Evolutionary conservation across 495 filamentous ascomycete species (phyloP), one percentile per base, ranked within the genome.

Genomic region (Talaromyces wortmannii): DNA sequence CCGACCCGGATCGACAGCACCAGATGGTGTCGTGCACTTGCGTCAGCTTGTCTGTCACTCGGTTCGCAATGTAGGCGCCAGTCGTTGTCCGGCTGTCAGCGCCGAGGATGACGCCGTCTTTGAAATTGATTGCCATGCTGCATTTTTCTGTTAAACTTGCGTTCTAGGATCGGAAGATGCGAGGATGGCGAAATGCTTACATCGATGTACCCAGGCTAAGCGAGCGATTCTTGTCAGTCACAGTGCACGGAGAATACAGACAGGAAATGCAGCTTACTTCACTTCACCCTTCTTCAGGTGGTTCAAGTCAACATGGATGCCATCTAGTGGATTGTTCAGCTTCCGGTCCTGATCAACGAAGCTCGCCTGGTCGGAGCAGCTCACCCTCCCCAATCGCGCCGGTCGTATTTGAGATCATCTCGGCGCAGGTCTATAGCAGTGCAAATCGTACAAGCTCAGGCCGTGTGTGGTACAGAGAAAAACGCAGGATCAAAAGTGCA

Each of bases 1-100:
- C 94, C 10, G 94, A 97, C 31, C 94, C 94, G 51, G 95, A 97
- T 60, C 86, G 87, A 76, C 94, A 98, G 80, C 94, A 98, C 94
- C 94, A 98, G 70, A 98, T 97, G 48, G 92, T 97, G 72, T 97
- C 94, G 73, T 95, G 89, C 44, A 98, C 92, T 74, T 92, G 90
- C 59, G 95, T 98, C 66, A 98, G 85, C 80, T 98, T 98, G 78
- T 98, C 94, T 55, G 94, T 97, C 49, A 98, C 95, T 76, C 94
- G 87, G 71, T 98, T 98, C 63, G 94, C 95, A 67, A 98, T 97
- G 81, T 96, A 97, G 59, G 94, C 86, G 64, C 94, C 94, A 53
- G 94, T 97, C n/a, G 94, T 97, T 63, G 94, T 98, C 76, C 94
- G 85, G 63, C 91, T 96, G 71, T 98, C 94, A 60, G 94, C 94